Conservation (phyloP, 352 stramenopile species). For the Pythium rishiriense region DNA sequence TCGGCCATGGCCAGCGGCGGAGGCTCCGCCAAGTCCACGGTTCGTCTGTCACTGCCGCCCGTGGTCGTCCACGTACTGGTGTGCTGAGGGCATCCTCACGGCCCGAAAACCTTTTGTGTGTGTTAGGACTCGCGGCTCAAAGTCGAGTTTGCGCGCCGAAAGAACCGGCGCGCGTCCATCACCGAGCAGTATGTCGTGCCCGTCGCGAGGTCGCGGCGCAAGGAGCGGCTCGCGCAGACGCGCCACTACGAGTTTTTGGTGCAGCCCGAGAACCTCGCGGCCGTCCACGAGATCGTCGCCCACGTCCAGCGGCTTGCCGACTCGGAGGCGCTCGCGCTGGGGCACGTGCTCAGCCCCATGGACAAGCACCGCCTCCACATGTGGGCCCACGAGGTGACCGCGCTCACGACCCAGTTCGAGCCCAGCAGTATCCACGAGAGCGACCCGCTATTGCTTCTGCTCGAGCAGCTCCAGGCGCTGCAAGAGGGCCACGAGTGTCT, state of each 20-base stretch:
- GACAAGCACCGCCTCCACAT: constrained; percentile 45
- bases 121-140: constrained; percentile 60
- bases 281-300: constrained; percentile 43
- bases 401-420: constrained; percentile 45
- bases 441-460: constrained; percentile 47
- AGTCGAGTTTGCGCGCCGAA: constrained; percentile 50
- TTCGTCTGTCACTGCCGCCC: too few species aligned
- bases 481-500: constrained; percentile 61
- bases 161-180: constrained; percentile 51
- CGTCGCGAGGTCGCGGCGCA: constrained; percentile 37
- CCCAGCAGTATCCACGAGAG: constrained; percentile 42
- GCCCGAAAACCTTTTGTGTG: background rate
- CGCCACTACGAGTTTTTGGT: constrained; percentile 53
- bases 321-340: constrained; percentile 15
- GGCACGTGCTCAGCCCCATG: constrained; percentile 42
- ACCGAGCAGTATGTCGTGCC: constrained; percentile 48
- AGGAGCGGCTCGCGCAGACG: constrained; percentile 46
- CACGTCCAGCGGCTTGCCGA: constrained; percentile 42
- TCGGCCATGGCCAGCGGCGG: too few species aligned
- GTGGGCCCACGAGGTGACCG: constrained; percentile 43
- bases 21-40: too few species aligned
- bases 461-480: constrained; percentile 58
- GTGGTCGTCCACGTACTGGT: background rate
- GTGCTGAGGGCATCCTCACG: background rate
- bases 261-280: constrained; percentile 47